Conservation (phyloP, 331 rosid genomes). For the Phaseolus coccineus region DNA sequence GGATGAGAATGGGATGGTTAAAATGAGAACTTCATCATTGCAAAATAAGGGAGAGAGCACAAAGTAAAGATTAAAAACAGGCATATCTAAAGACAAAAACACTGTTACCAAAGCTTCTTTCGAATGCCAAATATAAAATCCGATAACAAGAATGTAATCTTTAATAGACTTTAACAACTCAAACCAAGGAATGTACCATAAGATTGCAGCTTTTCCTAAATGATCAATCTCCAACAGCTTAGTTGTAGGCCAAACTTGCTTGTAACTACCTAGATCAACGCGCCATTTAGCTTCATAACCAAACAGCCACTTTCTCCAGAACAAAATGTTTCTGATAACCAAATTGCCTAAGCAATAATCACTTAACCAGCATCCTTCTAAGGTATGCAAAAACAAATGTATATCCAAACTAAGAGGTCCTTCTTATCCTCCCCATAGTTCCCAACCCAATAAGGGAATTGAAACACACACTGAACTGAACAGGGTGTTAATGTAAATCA, state of each 20-base stretch:
- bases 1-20: neutral
- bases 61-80: constrained; percentile 11
- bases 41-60: constrained; percentile 14
- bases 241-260: neutral
- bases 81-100: constrained; percentile 23
- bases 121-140: constrained; percentile 33
- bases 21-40: constrained; percentile 15
- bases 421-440: constrained; percentile 28
- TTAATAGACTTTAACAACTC: constrained; percentile 1
- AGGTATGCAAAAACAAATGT: constrained; percentile 30
- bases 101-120: neutral
- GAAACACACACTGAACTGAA: constrained; percentile 20
- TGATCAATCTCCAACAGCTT: constrained; percentile 11
- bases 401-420: constrained; percentile 20
- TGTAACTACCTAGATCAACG: constrained; percentile 10
- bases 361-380: constrained; percentile 31
- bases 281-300: neutral
- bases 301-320: constrained; percentile 13
- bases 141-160: constrained; percentile 23
- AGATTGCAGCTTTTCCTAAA: constrained; percentile 28
- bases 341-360: constrained; percentile 32
- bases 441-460: constrained; percentile 7
- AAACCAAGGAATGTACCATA: constrained; percentile 15
- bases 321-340: neutral
- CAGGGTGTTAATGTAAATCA: constrained; percentile 12